Percentiles rank a stretch among this genome's conserved stretches.
Evolutionary conservation across 2,329 filamentous ascomycete species (phyloP).

Genomic region (Cladosporium phlei): DNA sequence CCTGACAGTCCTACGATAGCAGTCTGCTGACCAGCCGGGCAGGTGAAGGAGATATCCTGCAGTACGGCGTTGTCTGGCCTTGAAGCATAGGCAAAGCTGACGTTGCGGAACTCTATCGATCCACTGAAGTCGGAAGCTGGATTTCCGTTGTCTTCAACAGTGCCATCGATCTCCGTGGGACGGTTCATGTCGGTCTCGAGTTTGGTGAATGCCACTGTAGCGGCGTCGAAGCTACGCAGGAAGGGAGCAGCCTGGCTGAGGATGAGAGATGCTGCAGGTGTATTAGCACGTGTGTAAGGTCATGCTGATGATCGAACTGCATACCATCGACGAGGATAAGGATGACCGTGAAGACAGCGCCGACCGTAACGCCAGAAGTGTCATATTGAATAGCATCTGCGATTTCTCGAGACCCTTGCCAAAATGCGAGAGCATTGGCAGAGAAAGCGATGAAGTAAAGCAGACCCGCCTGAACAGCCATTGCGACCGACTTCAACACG

Average conservation of each 20-base stretch:
- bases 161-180: constrained; percentile 36
- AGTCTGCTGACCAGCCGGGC: constrained; percentile 40
- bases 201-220: constrained; percentile 52
- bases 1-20: constrained; percentile 40
- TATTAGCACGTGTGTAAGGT: no score
- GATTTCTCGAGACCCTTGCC: constrained; percentile 40
- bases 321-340: constrained; percentile 41
- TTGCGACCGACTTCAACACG: constrained; percentile 41
- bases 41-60: constrained; percentile 30
- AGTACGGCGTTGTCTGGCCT: constrained; percentile 35
- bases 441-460: constrained; percentile 41
- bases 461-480: constrained; percentile 39
- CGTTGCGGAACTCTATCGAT: constrained; percentile 58
- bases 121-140: constrained; percentile 20
- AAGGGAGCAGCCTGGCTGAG: constrained; percentile 44
- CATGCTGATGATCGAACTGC: background rate
- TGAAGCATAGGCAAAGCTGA: constrained; percentile 68
- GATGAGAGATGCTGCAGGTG: constrained; percentile 36
- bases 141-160: constrained; percentile 23
- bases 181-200: constrained; percentile 56
- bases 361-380: constrained; percentile 18
- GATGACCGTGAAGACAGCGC: constrained; percentile 34
- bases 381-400: constrained; percentile 27
- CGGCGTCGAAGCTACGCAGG: constrained; percentile 47
- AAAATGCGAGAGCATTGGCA: constrained; percentile 39